Evolutionary conservation across 805 yeast species (phyloP), one percentile per base, ranked within the genome.

Genomic region (Candida silvicultrix): DNA sequence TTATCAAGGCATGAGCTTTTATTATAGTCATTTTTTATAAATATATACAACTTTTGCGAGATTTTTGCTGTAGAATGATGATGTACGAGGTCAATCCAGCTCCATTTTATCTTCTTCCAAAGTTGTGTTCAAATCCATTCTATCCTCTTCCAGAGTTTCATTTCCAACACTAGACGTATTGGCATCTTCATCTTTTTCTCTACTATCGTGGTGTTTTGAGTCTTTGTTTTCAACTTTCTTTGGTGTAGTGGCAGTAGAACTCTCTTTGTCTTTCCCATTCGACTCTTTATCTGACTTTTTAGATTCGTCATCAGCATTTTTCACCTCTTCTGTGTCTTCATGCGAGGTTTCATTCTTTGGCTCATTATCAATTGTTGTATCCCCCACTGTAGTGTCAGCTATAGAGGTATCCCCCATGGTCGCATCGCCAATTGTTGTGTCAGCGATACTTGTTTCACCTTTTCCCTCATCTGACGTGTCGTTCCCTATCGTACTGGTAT

Each of bases 401-500:
- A 43, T 52, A 20, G 53, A 52, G 21, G 47, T 49, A 35, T 61
- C 60, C 22, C 56, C 62, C 1, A 49, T 38, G 2, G 58, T 53
- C 3, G 43, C 46, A 32, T 51, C n/a, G 22, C 38, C 29, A n/a
- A 44, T 43, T 5, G 41, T 44, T n/a, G 25, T 42, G n/a, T 46
- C 44, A 22, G 41, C 46, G 16, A 45, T 44, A n/a, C 48, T 48
- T 9, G 46, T 49, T 19, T 46, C 53, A 36, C 45, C 46, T 10
- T 45, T 45, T 9, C 41, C 53, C 2, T 43, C 56, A 42, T 55
- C 57, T 40, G 41, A 52, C 2, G 55, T 55, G 8, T 55, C 59
- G 45, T 64, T 58, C 47, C 54, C 65, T 45, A 67, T 51, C 40
- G 52, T 55, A 20, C 62, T 68, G 14, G 60, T 66, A 43, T 31